Evolutionary conservation across 2,329 filamentous ascomycete genomes (phyloP), one percentile per base, ranked within the genome.

Genomic region (Diaporthe vaccinii): DNA sequence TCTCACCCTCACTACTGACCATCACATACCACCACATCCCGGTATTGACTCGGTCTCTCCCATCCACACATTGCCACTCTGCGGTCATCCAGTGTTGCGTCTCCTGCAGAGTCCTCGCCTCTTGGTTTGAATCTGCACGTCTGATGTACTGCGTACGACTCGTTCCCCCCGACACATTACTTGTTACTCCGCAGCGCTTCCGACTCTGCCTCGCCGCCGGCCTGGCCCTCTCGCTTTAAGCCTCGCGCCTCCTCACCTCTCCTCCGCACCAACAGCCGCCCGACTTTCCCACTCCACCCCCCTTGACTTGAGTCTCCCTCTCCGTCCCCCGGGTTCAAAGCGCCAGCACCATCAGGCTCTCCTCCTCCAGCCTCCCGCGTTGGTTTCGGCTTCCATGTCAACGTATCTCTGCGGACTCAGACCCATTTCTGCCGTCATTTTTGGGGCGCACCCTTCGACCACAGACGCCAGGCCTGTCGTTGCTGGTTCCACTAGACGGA

Each of bases 81-180:
- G 67, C 59, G 72, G 51, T 74, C 68, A 74, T 69, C 68, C 39
- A 72, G 49, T 72, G 67, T 70, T 51, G 61, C 20, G 34, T 17
- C 34, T 67, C 62, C 55, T 73, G 71, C 46, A 72, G 55, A 72
- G 5, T 44, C 25, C 44, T 65, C 41, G 69, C 44, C 69, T 75
- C 72, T 61, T 36, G 31, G 25, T 62, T 55, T 25, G 46, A 53
- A 39, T 68, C 65, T 53, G 65, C 65, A 57, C 71, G 71, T 75
- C 70, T 74, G 74, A 74, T 70, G 70, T 68, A 15, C 34, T 68
- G 65, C 28, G 58, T 75, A 72, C 75, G 68, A 76, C 67, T 75
- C 73, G 73, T 73, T 75, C 65, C 65, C 65, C 57, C 39, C 25
- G 57, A 67, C 44, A 55, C 57, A 53, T 74, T 65, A 53, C 65